Conservation (phyloP, 441 rosid genomes). For the Populus hybrid region DNA sequence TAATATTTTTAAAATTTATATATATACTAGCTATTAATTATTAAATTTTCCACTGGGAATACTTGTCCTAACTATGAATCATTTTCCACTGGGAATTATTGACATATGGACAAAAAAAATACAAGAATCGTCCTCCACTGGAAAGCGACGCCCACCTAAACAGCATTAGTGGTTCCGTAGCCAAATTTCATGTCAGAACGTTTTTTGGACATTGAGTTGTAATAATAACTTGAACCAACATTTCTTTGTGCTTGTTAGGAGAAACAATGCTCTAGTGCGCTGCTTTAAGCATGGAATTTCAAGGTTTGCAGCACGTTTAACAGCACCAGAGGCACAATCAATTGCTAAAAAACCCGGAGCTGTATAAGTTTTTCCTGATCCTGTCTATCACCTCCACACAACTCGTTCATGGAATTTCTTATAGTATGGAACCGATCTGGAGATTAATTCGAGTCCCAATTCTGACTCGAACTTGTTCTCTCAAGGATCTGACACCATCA, state of each 20-base stretch:
- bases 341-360: constrained; percentile 60
- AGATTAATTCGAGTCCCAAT: constrained; percentile 34
- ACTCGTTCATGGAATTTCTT: constrained; percentile 95
- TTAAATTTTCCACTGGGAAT: too few species aligned
- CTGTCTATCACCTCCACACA: constrained; percentile 62
- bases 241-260: constrained; percentile 25
- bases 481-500: constrained; percentile 12
- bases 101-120: background rate
- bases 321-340: constrained; percentile 57
- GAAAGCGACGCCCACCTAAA: background rate
- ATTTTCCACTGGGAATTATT: background rate
- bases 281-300: constrained; percentile 61
- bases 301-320: constrained; percentile 69
- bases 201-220: background rate
- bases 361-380: constrained; percentile 73
- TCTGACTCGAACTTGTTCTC: constrained; percentile 22
- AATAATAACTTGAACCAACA: background rate
- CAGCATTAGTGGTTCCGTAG: background rate
- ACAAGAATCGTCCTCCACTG: background rate
- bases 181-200: background rate
- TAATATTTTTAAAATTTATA: too few species aligned
- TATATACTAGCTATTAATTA: background rate
- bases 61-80: background rate
- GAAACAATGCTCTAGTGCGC: constrained; percentile 40
- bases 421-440: constrained; percentile 47